Evolutionary conservation across 495 filamentous ascomycete species (phyloP).

Genomic region (Parathielavia hyrcaniae): DNA sequence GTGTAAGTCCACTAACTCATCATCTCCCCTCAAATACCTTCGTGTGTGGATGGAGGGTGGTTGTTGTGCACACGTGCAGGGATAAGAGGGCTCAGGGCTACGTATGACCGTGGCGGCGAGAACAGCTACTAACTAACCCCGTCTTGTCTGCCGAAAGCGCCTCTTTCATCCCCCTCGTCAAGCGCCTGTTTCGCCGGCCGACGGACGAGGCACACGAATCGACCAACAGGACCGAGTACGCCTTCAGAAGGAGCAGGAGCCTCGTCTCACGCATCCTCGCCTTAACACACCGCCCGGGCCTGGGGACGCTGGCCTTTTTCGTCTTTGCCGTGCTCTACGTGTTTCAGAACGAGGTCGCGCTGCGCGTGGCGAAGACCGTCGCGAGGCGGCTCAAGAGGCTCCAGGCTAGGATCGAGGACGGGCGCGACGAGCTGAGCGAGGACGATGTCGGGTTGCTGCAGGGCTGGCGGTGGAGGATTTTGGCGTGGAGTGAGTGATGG

Average conservation of each 20-base stretch:
- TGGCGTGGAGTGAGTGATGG: slow-evolving; percentile 35
- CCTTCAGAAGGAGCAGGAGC: slow-evolving; percentile 39
- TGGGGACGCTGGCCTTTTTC: slow-evolving; percentile 42
- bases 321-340: slow-evolving; percentile 44
- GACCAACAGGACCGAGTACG: slow-evolving; percentile 43
- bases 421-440: slow-evolving; percentile 35
- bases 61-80: not conserved
- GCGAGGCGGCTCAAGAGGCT: slow-evolving; percentile 39
- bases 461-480: slow-evolving; percentile 44
- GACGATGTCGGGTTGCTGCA: slow-evolving; percentile 38
- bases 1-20: slow-evolving; percentile 30
- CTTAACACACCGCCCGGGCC: slow-evolving; percentile 32
- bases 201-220: slow-evolving; percentile 24
- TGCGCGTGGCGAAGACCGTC: slow-evolving; percentile 39
- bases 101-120: no score
- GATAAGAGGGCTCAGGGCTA: not conserved
- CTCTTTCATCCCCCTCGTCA: slow-evolving; percentile 40
- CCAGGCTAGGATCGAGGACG: slow-evolving; percentile 37
- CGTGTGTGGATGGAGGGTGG: no score
- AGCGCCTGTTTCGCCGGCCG: slow-evolving; percentile 36
- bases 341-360: slow-evolving; percentile 43
- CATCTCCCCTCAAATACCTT: not conserved
- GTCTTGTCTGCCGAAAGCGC: slow-evolving; percentile 13
- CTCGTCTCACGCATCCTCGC: slow-evolving; percentile 39
- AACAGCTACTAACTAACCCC: not conserved